Base-by-base conservation (phyloP, 345 rosid genomes). In the Salix exigua region DNA sequence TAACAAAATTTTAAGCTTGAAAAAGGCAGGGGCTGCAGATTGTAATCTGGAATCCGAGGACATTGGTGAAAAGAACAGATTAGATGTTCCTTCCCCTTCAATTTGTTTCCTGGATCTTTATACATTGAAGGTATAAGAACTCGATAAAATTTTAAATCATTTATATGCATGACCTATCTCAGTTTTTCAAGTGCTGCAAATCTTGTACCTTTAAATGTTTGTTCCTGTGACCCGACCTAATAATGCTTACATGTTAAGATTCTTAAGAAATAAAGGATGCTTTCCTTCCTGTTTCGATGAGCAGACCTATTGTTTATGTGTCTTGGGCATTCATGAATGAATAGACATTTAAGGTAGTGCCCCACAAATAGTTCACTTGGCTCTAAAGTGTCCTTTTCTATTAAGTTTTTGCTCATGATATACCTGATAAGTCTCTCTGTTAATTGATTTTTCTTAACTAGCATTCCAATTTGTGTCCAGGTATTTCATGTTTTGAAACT, bases 21-120 rank as follows among this genome's bases (percentile, higher is more conserved):
- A 77, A 37, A 82, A 38, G 72, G 25, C 66, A 28, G 81, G 38
- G 23, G 76, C 46, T 67, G 90, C 81, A 79, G 88, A 85, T 73
- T 83, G 73, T 60, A 77, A 72, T 78, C 30, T 33, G n/a, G 84
- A 80, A 78, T 78, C 85, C 11, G 90, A 83, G 77, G 84, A 81
- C 66, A 40, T 68, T 76, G 77, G 77, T 48, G 85, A 84, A 82
- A 75, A 37, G 19, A 89, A 81, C 72, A 85, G 77, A 72, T 78
- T 86, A 63, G 90, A 90, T 82, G 81, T 91, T 77, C 85, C 90
- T 50, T 82, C 86, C 28, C 95, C 99, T 44, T 90, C 97, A 10
- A 75, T 96, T 82, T 94, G 98, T 87, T 91, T 94, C 86, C 83
- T 94, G 76, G 86, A 92, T 88, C 79, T 96, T 76, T 91, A 90